These are phyloP conservation scores for Phylloporus scabripes DNA, from an alignment of 768 basidiomycete genomes.

Conservation along the genomic window DNA sequence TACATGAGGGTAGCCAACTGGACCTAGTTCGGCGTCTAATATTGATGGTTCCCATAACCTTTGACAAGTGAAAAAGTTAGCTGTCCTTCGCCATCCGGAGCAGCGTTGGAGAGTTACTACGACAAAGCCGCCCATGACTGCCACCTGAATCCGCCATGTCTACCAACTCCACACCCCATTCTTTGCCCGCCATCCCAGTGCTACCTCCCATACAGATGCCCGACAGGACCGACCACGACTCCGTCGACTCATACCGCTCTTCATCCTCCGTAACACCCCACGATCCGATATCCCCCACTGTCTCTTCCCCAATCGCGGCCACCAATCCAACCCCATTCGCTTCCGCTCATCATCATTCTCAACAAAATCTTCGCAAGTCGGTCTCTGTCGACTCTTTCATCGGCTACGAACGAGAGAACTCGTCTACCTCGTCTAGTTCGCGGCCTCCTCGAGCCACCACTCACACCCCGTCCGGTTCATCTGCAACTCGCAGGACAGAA, in stretches of 20 bases:
- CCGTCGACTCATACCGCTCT: conserved; percentile 18
- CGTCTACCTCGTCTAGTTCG: conserved; percentile 26
- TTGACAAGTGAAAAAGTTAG: conserved; percentile 4
- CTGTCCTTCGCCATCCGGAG: conserved; percentile 8
- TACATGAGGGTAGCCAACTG: neutral
- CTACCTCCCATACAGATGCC: conserved; percentile 44
- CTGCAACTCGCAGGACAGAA: conserved; percentile 29
- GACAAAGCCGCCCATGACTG: conserved; percentile 10
- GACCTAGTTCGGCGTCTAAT: neutral
- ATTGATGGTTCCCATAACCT: conserved; percentile 19
- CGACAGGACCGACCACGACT: conserved; percentile 22
- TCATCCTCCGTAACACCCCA: conserved; percentile 33
- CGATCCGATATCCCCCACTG: conserved; percentile 41
- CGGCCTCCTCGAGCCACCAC: conserved; percentile 37
- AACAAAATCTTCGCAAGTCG: conserved; percentile 56
- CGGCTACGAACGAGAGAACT: conserved; percentile 36
- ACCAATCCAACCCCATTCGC: conserved; percentile 1
- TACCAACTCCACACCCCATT: conserved; percentile 18
- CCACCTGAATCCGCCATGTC: conserved; percentile 20
- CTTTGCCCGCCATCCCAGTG: conserved; percentile 35
- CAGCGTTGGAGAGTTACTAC: conserved; percentile 1
- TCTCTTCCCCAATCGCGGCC: conserved; percentile 32
- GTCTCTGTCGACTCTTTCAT: conserved; percentile 75
- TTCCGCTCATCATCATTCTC: conserved; percentile 22
- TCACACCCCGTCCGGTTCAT: conserved; percentile 32